These are phyloP conservation scores for Geranium rotundifolium DNA, from an alignment of 345 rosid species.

Conservation along the genomic window DNA sequence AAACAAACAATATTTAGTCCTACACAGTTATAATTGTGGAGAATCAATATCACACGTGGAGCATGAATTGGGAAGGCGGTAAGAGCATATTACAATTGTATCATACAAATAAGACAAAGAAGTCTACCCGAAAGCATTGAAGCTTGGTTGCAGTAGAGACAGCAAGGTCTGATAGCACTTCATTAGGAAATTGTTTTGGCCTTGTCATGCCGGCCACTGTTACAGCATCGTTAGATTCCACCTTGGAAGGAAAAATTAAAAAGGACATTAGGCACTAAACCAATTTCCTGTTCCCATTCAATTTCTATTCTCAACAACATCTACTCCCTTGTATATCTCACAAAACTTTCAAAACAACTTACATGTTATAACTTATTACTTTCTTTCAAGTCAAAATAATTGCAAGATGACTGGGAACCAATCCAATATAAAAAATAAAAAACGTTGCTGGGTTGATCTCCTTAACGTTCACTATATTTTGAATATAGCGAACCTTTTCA, in stretches of 20 bases:
- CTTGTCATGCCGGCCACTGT: constrained; percentile 75
- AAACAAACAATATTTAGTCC: background rate
- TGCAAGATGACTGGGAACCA: no score
- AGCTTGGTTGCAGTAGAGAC: constrained; percentile 88
- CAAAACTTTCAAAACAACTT: no score
- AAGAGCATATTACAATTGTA: no score
- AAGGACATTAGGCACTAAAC: background rate
- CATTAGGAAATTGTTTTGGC: constrained; percentile 66
- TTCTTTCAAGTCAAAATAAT: no score
- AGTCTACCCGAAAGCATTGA: constrained; percentile 67
- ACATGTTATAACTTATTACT: no score
- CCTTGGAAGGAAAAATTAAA: constrained; percentile 25
- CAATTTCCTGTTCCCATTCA: background rate
- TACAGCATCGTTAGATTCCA: constrained; percentile 79
- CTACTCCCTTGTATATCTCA: background rate
- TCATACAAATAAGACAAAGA: constrained; percentile 8
- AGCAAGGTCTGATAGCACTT: constrained; percentile 65
- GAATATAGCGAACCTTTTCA: background rate
- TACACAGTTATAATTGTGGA: no score
- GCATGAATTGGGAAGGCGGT: background rate
- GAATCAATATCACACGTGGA: no score
- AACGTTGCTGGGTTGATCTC: no score
- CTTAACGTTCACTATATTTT: no score
- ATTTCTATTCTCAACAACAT: background rate
- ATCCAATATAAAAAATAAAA: no score